These are phyloP conservation scores for Rhipidocladum racemiflorum DNA, from an alignment of 176 grass and related monocot species.

Conservation along the genomic window DNA sequence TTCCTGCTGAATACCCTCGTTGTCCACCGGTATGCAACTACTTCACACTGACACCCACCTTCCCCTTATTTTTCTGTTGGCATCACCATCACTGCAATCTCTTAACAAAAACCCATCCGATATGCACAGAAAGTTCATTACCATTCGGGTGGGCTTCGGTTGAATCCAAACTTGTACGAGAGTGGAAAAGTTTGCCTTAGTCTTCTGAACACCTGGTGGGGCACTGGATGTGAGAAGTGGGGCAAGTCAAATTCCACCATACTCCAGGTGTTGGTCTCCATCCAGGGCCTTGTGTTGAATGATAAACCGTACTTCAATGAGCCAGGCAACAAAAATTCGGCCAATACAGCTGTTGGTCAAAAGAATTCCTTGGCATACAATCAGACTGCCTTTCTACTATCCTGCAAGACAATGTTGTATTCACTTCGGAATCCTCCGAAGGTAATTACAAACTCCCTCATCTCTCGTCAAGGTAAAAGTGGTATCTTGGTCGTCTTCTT, in stretches of 20 bases:
- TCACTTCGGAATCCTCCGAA: constrained; percentile 52
- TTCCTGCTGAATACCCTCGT: constrained; percentile 55
- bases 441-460: constrained; percentile 36
- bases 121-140: constrained; percentile 64
- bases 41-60: neutral
- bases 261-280: constrained; percentile 72
- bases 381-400: constrained; percentile 50
- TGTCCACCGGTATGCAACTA: constrained; percentile 49
- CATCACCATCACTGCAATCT: neutral
- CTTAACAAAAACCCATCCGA: neutral
- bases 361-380: constrained; percentile 67
- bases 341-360: constrained; percentile 49
- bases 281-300: constrained; percentile 74
- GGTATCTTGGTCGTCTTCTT: neutral
- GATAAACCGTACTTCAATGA: constrained; percentile 77
- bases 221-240: constrained; percentile 68
- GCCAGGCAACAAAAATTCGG: constrained; percentile 40
- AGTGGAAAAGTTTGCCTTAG: constrained; percentile 79
- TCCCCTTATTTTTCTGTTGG: constrained; percentile 9
- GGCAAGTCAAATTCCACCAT: constrained; percentile 64
- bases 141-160: constrained; percentile 68
- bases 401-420: constrained; percentile 73
- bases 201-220: constrained; percentile 79
- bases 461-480: neutral
- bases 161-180: constrained; percentile 72